Percentiles rank a stretch among this genome's conserved stretches.
Conservation (phyloP, 306 rosid species). For the Quercus aquifolioides region DNA sequence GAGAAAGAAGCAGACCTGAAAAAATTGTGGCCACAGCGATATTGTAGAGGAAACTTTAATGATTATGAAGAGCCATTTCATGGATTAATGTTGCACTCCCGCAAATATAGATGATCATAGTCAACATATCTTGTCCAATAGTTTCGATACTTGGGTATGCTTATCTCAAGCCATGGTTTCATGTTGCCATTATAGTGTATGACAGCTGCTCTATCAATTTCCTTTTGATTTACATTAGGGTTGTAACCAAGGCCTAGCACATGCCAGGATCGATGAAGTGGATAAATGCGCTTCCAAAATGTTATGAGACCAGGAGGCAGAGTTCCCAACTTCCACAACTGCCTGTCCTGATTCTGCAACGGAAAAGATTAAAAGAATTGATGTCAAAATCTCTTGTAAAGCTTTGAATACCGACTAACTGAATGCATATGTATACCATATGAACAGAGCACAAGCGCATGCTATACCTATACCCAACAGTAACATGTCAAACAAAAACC, state of each 20-base stretch:
- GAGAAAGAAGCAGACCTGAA: slow-evolving; percentile 40
- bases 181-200: slow-evolving; percentile 88
- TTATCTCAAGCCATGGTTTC: slow-evolving; percentile 98
- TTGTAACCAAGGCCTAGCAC: slow-evolving; percentile 88
- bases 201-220: slow-evolving; percentile 78
- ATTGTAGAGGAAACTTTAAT: slow-evolving; percentile 22
- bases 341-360: slow-evolving; percentile 82
- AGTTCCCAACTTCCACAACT: slow-evolving; percentile 93
- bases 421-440: background rate
- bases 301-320: slow-evolving; percentile 97
- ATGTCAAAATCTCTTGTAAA: background rate
- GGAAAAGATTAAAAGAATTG: slow-evolving; percentile 3
- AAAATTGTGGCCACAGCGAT: slow-evolving; percentile 27
- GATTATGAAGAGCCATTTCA: slow-evolving; percentile 29
- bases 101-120: slow-evolving; percentile 59
- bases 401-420: too few species aligned
- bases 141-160: slow-evolving; percentile 73
- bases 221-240: slow-evolving; percentile 56
- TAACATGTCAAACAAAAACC: background rate
- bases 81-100: slow-evolving; percentile 91
- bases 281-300: slow-evolving; percentile 81
- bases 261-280: slow-evolving; percentile 76
- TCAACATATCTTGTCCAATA: slow-evolving; percentile 76
- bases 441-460: background rate
- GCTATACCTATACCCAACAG: background rate